Percentiles rank a stretch among this genome's conserved stretches.
phyloP scores from a whole-genome alignment of 164 flowering plant genomes.

The Sedum album region DNA sequence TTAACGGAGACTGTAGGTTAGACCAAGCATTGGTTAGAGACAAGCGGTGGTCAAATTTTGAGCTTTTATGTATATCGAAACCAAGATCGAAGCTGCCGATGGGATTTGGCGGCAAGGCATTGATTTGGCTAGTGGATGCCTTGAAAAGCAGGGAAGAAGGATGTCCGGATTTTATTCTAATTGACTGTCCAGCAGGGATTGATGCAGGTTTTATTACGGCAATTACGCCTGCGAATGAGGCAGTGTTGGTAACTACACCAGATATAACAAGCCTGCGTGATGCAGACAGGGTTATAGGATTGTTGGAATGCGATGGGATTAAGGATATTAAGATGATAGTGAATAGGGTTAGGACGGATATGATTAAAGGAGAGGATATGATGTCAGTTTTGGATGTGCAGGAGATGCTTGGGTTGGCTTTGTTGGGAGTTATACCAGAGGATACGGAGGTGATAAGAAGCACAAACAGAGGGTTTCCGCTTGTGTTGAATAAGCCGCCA shows the following conservation, averaged over 20 bases:
- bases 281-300: slow-evolving; percentile 88
- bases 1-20: slow-evolving; percentile 91
- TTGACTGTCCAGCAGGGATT: slow-evolving; percentile 96
- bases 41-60: slow-evolving; percentile 90
- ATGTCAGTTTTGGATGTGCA: slow-evolving; percentile 96
- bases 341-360: slow-evolving; percentile 86
- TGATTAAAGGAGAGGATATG: slow-evolving; percentile 99
- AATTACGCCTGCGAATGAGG: slow-evolving; percentile 96
- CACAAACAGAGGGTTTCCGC: slow-evolving; percentile 84
- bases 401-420: slow-evolving; percentile 84
- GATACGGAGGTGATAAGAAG: slow-evolving; percentile 93
- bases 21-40: slow-evolving; percentile 90
- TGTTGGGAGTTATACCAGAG: slow-evolving; percentile 91
- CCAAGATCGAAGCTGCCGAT: slow-evolving; percentile 84
- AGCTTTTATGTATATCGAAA: slow-evolving; percentile 84
- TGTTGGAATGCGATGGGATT: slow-evolving; percentile 92
- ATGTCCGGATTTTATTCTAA: slow-evolving; percentile 52
- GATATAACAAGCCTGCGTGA: slow-evolving; percentile 85
- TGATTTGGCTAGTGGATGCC: slow-evolving; percentile 88
- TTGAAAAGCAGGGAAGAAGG: slow-evolving; percentile 59
- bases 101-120: slow-evolving; percentile 87
- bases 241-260: slow-evolving; percentile 85
- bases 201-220: slow-evolving; percentile 94
- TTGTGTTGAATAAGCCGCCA: slow-evolving; percentile 90
- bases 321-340: slow-evolving; percentile 98